Evolutionary conservation across 2,329 filamentous ascomycete species (phyloP).

Genomic region (Sporothrix phasma): DNA sequence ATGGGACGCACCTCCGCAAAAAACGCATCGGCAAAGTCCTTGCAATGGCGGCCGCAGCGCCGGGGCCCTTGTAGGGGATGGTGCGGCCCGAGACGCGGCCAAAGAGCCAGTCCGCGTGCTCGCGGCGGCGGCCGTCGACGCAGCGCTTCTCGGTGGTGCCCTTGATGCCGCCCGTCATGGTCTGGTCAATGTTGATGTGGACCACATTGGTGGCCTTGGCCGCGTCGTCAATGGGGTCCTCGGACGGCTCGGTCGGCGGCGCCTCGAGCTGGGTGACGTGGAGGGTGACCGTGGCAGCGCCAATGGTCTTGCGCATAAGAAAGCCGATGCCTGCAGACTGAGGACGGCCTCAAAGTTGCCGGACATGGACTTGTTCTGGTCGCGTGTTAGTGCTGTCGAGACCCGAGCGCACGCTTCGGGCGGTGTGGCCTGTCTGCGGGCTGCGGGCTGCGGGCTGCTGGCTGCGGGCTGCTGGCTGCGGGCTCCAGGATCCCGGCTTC

Average conservation of each 20-base stretch:
- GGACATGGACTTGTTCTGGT: constrained; percentile 65
- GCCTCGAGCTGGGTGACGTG: constrained; percentile 46
- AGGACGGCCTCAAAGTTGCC: constrained; percentile 60
- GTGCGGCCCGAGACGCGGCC: constrained; percentile 56
- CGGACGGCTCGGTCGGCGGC: constrained; percentile 31
- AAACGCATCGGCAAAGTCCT: constrained; percentile 40
- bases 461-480: too few species aligned
- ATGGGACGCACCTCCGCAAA: constrained; percentile 29
- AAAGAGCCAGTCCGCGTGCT: constrained; percentile 72
- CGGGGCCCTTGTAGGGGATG: constrained; percentile 32
- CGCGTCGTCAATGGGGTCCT: constrained; percentile 22
- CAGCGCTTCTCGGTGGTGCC: constrained; percentile 49
- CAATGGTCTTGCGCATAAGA: constrained; percentile 62
- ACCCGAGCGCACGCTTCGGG: too few species aligned
- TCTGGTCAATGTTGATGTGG: constrained; percentile 65
- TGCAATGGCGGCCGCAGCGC: constrained; percentile 36
- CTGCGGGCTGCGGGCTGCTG: too few species aligned
- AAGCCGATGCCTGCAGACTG: constrained; percentile 60
- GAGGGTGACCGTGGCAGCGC: constrained; percentile 58
- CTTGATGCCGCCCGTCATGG: constrained; percentile 58
- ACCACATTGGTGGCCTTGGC: constrained; percentile 26
- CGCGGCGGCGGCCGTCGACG: constrained; percentile 43
- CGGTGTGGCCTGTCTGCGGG: too few species aligned
- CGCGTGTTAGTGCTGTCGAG: neutral
- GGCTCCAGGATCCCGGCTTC: too few species aligned